phyloP scores from a whole-genome alignment of 306 rosid genomes.

The Glycine latifolia region DNA sequence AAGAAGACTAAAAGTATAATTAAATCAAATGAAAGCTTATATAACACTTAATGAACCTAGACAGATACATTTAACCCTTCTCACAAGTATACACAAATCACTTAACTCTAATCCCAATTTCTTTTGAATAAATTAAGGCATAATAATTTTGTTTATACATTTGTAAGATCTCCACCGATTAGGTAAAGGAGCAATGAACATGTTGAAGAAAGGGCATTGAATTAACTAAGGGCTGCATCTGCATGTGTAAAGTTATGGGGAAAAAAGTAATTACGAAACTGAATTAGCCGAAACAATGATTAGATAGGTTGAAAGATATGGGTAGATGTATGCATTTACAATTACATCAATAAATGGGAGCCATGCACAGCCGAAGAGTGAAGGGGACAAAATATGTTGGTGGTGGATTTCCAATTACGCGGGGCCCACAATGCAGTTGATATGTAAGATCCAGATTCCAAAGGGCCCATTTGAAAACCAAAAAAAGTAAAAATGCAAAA shows the following conservation, averaged over 20 bases:
- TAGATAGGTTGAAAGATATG: constrained; percentile 36
- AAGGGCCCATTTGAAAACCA: constrained; percentile 12
- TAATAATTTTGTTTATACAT: not conserved
- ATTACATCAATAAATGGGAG: constrained; percentile 19
- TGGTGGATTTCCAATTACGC: constrained; percentile 24
- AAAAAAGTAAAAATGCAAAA: not conserved
- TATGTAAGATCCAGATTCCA: constrained; percentile 43
- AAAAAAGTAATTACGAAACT: too few species aligned
- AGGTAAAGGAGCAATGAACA: constrained; percentile 38
- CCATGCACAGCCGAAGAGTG: constrained; percentile 5
- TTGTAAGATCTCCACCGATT: not conserved
- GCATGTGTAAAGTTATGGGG: too few species aligned
- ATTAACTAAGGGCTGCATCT: not conserved
- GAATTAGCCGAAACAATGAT: constrained; percentile 45
- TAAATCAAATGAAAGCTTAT: too few species aligned
- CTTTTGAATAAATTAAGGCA: not conserved
- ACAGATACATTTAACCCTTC: too few species aligned
- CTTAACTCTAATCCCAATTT: not conserved
- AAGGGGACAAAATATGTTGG: constrained; percentile 34
- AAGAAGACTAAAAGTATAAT: too few species aligned
- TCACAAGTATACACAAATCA: not conserved
- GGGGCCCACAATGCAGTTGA: constrained; percentile 58
- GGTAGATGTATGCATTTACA: constrained; percentile 33
- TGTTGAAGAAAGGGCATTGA: not conserved
- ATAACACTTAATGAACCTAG: too few species aligned